Evolutionary conservation across 2,329 filamentous ascomycete genomes (phyloP), one percentile per base, ranked within the genome.

Genomic region (Pseudogymnoascus destructans): DNA sequence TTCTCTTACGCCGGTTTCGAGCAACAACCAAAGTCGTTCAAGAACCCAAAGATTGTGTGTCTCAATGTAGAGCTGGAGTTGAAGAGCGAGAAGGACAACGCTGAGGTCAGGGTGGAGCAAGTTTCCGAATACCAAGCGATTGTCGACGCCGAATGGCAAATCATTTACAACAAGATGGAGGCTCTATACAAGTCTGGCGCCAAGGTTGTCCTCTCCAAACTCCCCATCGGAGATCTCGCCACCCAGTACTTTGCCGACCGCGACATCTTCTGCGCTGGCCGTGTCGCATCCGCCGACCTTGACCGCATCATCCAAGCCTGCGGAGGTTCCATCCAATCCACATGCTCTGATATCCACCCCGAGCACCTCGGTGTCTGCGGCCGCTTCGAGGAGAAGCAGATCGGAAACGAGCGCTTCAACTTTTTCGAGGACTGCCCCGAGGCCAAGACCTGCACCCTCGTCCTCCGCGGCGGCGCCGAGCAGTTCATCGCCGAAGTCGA

Each of bases 401-500:
- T 98, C 64, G 93, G 93, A 70, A 88, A 90, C 61, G 93, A 98
- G 75, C 87, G 93, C 56, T 97, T 92, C 82, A 98, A 98, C 78
- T 87, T 98, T 76, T 98, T 98, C 72, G 89, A 95, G 73, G 88
- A 92, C 68, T 98, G 93, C 77, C 89, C 92, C 27, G 85, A 85
- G 68, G 92, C 93, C 64, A 95, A 95, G 80, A 97, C 93, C 1
- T 98, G 93, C 79, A 98, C 93, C 8, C 78, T 98, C 17, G 84
- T 98, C 38, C 85, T 98, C 63, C 88, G 93, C 69, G 93, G 93
- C 68, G 93, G 93, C 64, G 93, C 93, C 33, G 93, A 98, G 77
- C 93, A 98, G 73, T 98, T 98, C 75, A 98, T 98, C 67, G 93
- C 93, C 60, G 93, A 98, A 73, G 93, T 96, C 1, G 93, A 98